These are phyloP conservation scores for Santalum album DNA, from an alignment of 164 flowering plant genomes.

Conservation along the genomic window DNA sequence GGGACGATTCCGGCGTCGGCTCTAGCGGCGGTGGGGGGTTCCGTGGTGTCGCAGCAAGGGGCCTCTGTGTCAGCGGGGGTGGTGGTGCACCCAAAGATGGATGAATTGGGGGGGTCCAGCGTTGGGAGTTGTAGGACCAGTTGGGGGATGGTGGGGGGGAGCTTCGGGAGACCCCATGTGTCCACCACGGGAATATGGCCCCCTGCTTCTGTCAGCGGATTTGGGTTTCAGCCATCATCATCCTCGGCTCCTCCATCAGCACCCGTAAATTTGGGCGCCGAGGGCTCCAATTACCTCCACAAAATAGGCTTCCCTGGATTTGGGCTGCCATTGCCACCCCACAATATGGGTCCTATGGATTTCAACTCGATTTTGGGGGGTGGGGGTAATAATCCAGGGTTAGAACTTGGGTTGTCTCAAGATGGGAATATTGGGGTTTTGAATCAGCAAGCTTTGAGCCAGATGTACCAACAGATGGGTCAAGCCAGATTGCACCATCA, in stretches of 20 bases:
- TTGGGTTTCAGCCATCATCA: too few relatives aligned
- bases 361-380: background rate
- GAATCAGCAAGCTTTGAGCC: slow-evolving; percentile 40
- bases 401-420: background rate
- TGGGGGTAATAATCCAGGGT: background rate
- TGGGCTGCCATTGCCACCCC: too few relatives aligned
- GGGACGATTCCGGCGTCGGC: slow-evolving; percentile 19
- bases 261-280: background rate
- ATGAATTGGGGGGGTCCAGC: background rate
- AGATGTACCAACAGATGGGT: slow-evolving; percentile 33
- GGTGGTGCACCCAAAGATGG: background rate
- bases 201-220: background rate
- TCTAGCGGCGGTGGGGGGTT: slow-evolving; percentile 1
- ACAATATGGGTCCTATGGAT: background rate
- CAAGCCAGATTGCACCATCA: background rate
- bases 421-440: slow-evolving; percentile 19
- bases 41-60: slow-evolving; percentile 2
- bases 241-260: background rate
- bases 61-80: background rate
- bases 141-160: background rate
- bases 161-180: background rate
- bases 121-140: background rate
- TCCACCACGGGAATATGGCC: background rate
- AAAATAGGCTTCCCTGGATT: background rate
- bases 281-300: background rate